A percentile compares a stretch with the other conserved stretches of the same genome.
phyloP scores from a whole-genome alignment of 2,329 filamentous ascomycete genomes.

The Lasiodiplodia gonubiensis region DNA sequence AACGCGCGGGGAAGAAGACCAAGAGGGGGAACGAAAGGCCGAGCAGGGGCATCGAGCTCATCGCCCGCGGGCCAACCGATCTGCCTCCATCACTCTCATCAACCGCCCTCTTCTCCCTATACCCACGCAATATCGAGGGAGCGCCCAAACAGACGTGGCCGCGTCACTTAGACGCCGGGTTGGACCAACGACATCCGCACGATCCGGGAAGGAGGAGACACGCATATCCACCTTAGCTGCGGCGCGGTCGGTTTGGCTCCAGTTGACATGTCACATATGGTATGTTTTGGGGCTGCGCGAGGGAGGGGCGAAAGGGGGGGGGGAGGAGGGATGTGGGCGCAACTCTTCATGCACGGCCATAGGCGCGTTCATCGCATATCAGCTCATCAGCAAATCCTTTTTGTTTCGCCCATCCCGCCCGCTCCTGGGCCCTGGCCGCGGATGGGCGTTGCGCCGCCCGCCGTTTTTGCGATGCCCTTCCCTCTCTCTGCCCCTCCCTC shows the following conservation, averaged over 20 bases:
- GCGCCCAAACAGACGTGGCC: background rate
- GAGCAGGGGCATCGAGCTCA: conserved; percentile 9
- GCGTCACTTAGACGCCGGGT: conserved; percentile 4
- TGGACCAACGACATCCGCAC: background rate
- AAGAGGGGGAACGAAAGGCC: background rate
- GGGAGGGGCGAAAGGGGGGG: no score
- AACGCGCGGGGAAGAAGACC: background rate
- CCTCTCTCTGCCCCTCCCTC: no score
- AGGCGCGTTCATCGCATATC: background rate
- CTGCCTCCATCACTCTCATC: background rate
- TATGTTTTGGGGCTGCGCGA: background rate
- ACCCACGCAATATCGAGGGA: background rate
- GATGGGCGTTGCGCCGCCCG: no score
- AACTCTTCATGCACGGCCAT: conserved; percentile 15
- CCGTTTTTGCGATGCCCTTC: no score
- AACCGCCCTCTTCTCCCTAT: background rate
- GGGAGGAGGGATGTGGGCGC: background rate
- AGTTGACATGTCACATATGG: conserved; percentile 10
- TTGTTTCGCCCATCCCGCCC: background rate
- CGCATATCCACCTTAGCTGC: conserved; percentile 9
- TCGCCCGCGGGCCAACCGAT: background rate
- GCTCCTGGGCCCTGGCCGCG: no score
- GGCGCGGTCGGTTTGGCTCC: background rate
- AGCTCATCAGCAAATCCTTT: conserved; percentile 13
- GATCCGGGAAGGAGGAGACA: background rate